These are phyloP conservation scores for Gnetum montanum DNA, from an alignment of 75 land plant genomes.

Conservation along the genomic window DNA sequence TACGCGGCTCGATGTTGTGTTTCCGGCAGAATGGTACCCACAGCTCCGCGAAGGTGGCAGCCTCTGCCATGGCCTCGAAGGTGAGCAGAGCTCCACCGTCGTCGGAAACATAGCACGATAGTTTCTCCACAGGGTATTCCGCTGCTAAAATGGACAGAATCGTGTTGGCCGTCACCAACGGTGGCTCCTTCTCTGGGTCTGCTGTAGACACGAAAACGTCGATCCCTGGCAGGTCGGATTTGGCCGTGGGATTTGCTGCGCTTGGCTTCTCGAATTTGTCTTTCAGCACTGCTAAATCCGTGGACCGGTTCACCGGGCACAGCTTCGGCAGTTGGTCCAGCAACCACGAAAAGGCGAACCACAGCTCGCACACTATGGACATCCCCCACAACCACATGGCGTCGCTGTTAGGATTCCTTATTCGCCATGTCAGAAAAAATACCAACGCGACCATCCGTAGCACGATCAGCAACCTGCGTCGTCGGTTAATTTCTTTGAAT, in stretches of 20 bases:
- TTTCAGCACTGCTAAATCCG: slow-evolving; percentile 48
- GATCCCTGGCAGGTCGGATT: slow-evolving; percentile 76
- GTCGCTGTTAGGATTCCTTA: slow-evolving; percentile 56
- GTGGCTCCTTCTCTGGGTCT: slow-evolving; percentile 86
- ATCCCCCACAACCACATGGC: slow-evolving; percentile 90
- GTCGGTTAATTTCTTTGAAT: slow-evolving; percentile 19
- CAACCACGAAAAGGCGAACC: slow-evolving; percentile 94
- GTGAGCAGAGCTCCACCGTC: slow-evolving; percentile 74
- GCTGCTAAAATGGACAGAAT: slow-evolving; percentile 73
- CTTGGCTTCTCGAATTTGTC: slow-evolving; percentile 66
- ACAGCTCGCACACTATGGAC: slow-evolving; percentile 82
- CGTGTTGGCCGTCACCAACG: slow-evolving; percentile 72
- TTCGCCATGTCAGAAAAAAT: slow-evolving; percentile 64
- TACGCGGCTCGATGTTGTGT: slow-evolving; percentile 69
- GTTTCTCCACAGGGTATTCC: slow-evolving; percentile 76
- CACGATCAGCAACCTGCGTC: slow-evolving; percentile 41
- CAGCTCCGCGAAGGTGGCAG: slow-evolving; percentile 48
- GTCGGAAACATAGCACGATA: slow-evolving; percentile 70
- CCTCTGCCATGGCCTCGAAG: slow-evolving; percentile 86
- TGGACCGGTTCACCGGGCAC: slow-evolving; percentile 60
- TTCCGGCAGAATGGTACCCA: slow-evolving; percentile 78
- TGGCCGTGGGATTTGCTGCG: slow-evolving; percentile 52
- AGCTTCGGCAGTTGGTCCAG: slow-evolving; percentile 83
- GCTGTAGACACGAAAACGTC: slow-evolving; percentile 70
- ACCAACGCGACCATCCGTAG: slow-evolving; percentile 39